A percentile compares a stretch with the other conserved stretches of the same genome.
Evolutionary conservation across 2,329 filamentous ascomycete genomes (phyloP).

Genomic region (Allantophomopsis lycopodina): DNA sequence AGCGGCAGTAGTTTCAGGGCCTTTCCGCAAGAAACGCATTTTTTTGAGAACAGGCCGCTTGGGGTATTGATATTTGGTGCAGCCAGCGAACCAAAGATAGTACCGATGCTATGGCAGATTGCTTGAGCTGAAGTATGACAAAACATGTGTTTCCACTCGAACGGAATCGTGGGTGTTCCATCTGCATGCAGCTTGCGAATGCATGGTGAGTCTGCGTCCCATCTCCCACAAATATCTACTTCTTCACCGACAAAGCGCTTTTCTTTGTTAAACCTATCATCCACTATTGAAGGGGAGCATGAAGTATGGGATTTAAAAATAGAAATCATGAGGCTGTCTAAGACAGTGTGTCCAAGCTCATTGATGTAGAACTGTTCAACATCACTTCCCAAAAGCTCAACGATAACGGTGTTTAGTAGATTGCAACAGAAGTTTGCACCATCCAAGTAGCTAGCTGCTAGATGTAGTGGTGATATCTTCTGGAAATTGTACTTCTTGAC

Average conservation of each 20-base stretch:
- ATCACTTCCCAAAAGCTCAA: background rate
- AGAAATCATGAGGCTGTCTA: conserved; percentile 23
- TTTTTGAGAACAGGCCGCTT: no score
- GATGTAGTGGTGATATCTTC: conserved; percentile 19
- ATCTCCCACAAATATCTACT: conserved; percentile 26
- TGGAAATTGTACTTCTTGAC: background rate
- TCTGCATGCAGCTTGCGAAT: conserved; percentile 16
- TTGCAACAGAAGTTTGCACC: conserved; percentile 21
- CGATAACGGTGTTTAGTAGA: conserved; percentile 4
- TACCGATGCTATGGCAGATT: no score
- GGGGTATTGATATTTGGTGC: no score
- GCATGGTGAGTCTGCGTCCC: conserved; percentile 24
- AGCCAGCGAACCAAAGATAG: no score
- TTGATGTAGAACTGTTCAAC: conserved; percentile 9
- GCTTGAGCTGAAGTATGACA: no score
- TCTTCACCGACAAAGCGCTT: conserved; percentile 23
- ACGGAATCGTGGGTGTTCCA: no score
- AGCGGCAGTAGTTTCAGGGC: no score
- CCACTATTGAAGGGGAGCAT: conserved; percentile 12
- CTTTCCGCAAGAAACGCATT: no score
- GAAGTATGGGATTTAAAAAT: conserved; percentile 23
- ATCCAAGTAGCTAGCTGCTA: conserved; percentile 22
- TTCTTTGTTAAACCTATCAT: conserved; percentile 12
- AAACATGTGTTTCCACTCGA: no score
- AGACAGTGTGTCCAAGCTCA: conserved; percentile 21